Evolutionary conservation across 805 yeast genomes (phyloP).

Genomic region (Spathaspora gorwiae): DNA sequence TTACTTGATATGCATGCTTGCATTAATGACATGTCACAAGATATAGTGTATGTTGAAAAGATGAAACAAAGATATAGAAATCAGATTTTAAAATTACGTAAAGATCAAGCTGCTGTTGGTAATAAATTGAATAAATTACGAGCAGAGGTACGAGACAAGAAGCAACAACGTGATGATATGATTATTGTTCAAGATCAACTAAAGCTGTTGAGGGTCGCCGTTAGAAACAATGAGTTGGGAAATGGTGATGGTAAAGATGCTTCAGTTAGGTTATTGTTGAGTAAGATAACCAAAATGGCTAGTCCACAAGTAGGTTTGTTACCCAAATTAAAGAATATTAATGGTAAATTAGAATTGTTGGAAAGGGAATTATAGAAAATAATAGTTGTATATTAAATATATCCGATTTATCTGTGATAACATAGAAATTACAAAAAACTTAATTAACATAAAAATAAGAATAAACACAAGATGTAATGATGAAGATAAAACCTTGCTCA

Average conservation of each 20-base stretch:
- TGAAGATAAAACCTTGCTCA: no score
- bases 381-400: neutral
- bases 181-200: conserved; percentile 9
- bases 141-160: conserved; percentile 12
- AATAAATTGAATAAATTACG: conserved; percentile 26
- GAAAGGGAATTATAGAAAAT: conserved; percentile 12
- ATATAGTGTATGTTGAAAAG: conserved; percentile 26
- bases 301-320: conserved; percentile 24
- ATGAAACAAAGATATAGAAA: conserved; percentile 27
- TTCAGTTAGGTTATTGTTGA: conserved; percentile 9
- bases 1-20: conserved; percentile 32
- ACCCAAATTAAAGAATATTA: conserved; percentile 17
- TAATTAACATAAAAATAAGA: no score
- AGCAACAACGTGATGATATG: conserved; percentile 13
- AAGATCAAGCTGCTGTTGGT: conserved; percentile 29
- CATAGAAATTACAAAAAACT: neutral
- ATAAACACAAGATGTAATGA: no score
- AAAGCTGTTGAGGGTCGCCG: neutral
- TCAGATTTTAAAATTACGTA: conserved; percentile 24
- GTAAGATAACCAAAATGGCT: conserved; percentile 12
- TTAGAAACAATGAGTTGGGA: neutral
- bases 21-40: conserved; percentile 25
- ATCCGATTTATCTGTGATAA: neutral
- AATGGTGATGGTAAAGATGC: conserved; percentile 1
- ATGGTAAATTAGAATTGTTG: conserved; percentile 17